These are phyloP conservation scores for Friedmanniomyces simplex DNA, from an alignment of 495 filamentous ascomycete species.

Conservation along the genomic window DNA sequence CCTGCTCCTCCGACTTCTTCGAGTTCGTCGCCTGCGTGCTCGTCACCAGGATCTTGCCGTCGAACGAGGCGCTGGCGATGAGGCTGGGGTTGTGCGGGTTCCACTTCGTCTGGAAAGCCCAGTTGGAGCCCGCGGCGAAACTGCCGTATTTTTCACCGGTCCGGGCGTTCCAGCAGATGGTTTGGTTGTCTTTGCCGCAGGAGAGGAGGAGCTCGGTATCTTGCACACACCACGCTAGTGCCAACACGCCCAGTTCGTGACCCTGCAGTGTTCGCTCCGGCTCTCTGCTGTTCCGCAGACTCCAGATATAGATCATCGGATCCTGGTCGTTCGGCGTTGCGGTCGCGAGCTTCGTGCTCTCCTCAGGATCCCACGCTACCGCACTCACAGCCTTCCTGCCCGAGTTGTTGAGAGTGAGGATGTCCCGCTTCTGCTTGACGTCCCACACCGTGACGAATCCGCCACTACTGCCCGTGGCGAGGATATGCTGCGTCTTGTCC, in stretches of 20 bases:
- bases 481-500: conserved; percentile 80
- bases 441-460: conserved; percentile 99
- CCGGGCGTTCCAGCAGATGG: conserved; percentile 91
- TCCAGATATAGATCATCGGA: conserved; percentile 85
- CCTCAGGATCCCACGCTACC: conserved; percentile 93
- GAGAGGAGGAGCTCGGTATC: conserved; percentile 86
- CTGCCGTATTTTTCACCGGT: conserved; percentile 79
- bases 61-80: conserved; percentile 90
- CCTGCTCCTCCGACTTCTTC: conserved; percentile 37
- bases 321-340: conserved; percentile 86
- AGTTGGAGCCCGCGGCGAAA: conserved; percentile 94
- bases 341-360: conserved; percentile 84
- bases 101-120: conserved; percentile 94
- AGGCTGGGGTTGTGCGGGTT: conserved; percentile 86
- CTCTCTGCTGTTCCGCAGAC: conserved; percentile 89
- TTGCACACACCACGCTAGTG: conserved; percentile 90
- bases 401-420: conserved; percentile 83
- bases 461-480: conserved; percentile 86
- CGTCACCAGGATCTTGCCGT: conserved; percentile 87
- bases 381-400: conserved; percentile 89
- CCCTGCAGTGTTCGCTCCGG: conserved; percentile 81
- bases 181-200: conserved; percentile 93
- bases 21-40: conserved; percentile 78
- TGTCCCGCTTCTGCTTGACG: conserved; percentile 92
- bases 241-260: conserved; percentile 87